Conservation (phyloP, 345 rosid species). For the Eucalyptus regnans region DNA sequence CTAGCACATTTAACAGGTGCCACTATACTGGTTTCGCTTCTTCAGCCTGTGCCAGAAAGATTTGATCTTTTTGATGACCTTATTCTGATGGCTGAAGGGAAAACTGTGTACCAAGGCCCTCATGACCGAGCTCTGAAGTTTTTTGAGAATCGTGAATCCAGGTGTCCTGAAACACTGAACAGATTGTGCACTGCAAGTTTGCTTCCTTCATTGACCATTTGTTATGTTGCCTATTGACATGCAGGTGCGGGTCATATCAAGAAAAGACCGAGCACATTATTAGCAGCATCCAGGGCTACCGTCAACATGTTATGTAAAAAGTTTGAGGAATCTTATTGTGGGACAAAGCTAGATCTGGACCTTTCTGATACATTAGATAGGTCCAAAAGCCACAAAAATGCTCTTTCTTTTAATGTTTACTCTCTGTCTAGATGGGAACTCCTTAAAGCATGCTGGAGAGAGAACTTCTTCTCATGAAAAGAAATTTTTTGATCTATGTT, state of each 20-base stretch:
- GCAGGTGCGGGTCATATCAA: constrained; percentile 30
- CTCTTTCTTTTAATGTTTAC: background rate
- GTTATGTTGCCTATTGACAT: background rate
- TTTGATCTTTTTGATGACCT: background rate
- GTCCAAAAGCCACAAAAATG: constrained; percentile 17
- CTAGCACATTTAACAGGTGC: constrained; percentile 43
- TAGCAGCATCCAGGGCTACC: constrained; percentile 24
- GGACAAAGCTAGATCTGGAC: constrained; percentile 14
- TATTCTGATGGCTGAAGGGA: background rate
- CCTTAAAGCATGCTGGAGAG: constrained; percentile 40
- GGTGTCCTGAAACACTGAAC: constrained; percentile 12
- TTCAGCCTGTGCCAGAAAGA: background rate
- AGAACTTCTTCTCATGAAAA: constrained; percentile 49
- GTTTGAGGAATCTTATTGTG: constrained; percentile 18
- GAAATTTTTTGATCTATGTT: constrained; percentile 37
- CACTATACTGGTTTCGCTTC: constrained; percentile 32
- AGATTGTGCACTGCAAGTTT: background rate
- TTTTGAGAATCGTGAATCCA: constrained; percentile 49
- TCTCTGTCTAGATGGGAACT: constrained; percentile 40
- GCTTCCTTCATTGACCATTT: background rate
- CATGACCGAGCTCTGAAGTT: constrained; percentile 13
- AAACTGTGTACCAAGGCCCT: constrained; percentile 1
- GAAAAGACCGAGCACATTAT: constrained; percentile 49
- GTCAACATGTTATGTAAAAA: constrained; percentile 19
- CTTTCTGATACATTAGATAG: constrained; percentile 24